A percentile compares a stretch with the other conserved stretches of the same genome.
Evolutionary conservation across 352 stramenopile species (phyloP).

Genomic region (Blastocystis sp.): DNA sequence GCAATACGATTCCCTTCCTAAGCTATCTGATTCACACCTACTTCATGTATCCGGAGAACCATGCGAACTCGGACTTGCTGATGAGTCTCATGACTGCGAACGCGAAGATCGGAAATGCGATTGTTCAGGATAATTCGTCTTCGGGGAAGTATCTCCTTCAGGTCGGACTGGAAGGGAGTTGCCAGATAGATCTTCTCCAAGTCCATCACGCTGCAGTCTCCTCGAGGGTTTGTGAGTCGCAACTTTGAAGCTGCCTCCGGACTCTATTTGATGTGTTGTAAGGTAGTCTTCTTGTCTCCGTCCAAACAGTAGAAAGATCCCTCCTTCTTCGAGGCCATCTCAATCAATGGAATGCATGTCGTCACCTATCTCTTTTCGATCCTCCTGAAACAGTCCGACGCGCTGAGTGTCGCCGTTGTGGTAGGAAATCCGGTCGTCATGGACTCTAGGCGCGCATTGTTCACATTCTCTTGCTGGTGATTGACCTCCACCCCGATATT

Average conservation of each 20-base stretch:
- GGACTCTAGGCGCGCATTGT: background rate
- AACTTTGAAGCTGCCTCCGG: background rate
- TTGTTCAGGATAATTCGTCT: background rate
- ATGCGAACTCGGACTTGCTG: background rate
- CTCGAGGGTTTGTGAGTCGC: background rate
- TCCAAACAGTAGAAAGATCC: conserved; percentile 11
- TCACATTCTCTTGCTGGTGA: conserved; percentile 12
- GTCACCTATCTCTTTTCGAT: background rate
- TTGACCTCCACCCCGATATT: background rate
- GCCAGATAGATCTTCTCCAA: conserved; percentile 29
- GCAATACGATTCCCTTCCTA: background rate
- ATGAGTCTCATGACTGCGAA: background rate
- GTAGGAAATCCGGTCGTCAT: background rate
- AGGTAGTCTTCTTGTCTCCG: background rate
- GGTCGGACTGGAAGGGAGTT: background rate
- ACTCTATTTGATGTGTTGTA: conserved; percentile 31
- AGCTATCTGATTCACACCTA: conserved; percentile 32
- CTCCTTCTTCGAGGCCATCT: conserved; percentile 12
- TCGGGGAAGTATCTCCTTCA: conserved; percentile 47
- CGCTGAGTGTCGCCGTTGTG: background rate
- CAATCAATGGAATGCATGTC: background rate
- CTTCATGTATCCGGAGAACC: conserved; percentile 1
- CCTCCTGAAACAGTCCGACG: background rate
- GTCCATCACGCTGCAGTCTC: background rate
- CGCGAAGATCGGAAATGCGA: background rate